phyloP scores from a whole-genome alignment of 2,329 filamentous ascomycete genomes.

The Gaeumannomyces sp. region DNA sequence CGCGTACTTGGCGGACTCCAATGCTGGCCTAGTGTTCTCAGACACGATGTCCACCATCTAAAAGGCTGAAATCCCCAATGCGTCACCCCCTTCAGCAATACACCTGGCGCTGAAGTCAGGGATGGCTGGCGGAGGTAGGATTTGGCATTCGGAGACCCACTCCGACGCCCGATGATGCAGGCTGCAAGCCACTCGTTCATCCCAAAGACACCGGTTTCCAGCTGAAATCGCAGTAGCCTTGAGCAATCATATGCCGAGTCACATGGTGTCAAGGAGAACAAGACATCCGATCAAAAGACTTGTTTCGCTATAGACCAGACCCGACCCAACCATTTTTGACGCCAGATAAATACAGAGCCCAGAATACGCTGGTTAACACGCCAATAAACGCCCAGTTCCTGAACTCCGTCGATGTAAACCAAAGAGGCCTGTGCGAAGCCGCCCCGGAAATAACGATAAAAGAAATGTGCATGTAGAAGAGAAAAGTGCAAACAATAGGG shows the following conservation, averaged over 20 bases:
- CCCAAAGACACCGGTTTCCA: no score
- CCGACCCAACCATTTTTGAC: not conserved
- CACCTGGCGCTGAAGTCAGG: not conserved
- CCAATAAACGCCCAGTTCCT: not conserved
- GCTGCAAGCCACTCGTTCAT: not conserved
- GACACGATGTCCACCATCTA: no score
- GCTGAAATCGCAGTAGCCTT: not conserved
- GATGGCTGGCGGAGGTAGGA: not conserved
- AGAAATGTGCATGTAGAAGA: not conserved
- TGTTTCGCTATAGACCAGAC: not conserved
- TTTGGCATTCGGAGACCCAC: slow-evolving; percentile 2
- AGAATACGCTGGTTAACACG: not conserved
- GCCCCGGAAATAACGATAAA: not conserved
- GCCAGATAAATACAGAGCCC: not conserved
- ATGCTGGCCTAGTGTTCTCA: no score
- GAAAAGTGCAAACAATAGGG: not conserved
- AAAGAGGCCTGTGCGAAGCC: not conserved
- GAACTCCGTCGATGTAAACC: not conserved
- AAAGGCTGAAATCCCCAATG: not conserved
- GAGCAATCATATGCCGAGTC: not conserved
- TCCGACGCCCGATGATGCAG: slow-evolving; percentile 1
- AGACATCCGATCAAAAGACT: not conserved
- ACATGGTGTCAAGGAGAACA: not conserved
- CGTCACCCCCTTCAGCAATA: no score
- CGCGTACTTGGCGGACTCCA: no score